Conservation (phyloP, 108 stramenopile genomes). For the Parietichytrium sp. region DNA sequence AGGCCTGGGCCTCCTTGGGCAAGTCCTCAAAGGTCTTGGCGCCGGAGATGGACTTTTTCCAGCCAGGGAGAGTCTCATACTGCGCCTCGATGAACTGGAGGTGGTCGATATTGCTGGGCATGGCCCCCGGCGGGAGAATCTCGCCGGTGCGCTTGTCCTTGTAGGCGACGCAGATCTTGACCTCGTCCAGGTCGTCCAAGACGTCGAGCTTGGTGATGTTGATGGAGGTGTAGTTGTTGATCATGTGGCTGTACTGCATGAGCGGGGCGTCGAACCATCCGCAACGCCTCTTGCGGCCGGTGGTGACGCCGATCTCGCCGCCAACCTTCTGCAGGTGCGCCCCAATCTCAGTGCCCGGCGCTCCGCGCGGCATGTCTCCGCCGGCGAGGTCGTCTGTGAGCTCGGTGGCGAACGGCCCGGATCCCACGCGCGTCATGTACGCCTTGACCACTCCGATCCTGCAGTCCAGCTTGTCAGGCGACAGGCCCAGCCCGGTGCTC, state of each 20-base stretch:
- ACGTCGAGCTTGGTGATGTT: constrained; percentile 99
- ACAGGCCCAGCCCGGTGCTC: constrained; percentile 93
- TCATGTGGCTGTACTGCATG: constrained; percentile 82
- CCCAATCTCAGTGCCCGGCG: constrained; percentile 60
- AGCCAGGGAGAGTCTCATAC: constrained; percentile 89
- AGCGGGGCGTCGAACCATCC: constrained; percentile 98
- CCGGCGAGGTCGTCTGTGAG: constrained; percentile 58
- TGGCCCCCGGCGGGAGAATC: constrained; percentile 66
- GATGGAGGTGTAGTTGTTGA: constrained; percentile 92
- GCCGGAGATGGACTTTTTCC: constrained; percentile 85
- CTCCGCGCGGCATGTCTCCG: constrained; percentile 53
- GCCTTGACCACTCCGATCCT: constrained; percentile 97
- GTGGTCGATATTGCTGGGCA: constrained; percentile 84
- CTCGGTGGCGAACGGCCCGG: constrained; percentile 98
- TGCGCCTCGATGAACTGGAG: constrained; percentile 81
- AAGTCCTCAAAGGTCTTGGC: constrained; percentile 87
- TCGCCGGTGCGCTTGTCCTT: constrained; percentile 72
- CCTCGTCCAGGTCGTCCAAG: constrained; percentile 79
- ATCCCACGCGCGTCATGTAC: constrained; percentile 98
- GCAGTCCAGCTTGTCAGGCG: constrained; percentile 84
- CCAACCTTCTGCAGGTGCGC: constrained; percentile 80
- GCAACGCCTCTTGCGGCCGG: constrained; percentile 83
- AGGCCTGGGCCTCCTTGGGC: constrained; percentile 82
- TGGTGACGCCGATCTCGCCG: constrained; percentile 94
- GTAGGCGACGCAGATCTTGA: constrained; percentile 81